Conservation (phyloP, 2,329 filamentous ascomycete species). For the Penicillium olsonii region DNA sequence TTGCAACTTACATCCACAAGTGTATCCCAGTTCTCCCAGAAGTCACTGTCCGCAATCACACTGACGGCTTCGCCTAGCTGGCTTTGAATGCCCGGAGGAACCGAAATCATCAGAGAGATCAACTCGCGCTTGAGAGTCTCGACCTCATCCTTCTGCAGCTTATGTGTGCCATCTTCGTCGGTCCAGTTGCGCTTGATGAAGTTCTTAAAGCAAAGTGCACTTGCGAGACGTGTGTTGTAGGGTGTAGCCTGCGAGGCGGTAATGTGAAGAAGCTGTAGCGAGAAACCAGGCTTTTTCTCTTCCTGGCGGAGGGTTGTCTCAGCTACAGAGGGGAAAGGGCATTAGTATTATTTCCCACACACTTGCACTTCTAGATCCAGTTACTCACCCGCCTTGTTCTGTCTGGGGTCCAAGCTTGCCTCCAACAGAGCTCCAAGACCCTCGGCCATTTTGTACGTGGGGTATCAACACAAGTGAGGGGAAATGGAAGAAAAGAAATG, state of each 20-base stretch:
- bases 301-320: slow-evolving; percentile 77
- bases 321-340: slow-evolving; percentile 55
- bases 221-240: slow-evolving; percentile 77
- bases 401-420: slow-evolving; percentile 82
- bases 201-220: slow-evolving; percentile 96
- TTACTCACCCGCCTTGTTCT: slow-evolving; percentile 81
- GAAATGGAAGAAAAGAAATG: slow-evolving; percentile 8
- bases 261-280: slow-evolving; percentile 83
- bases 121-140: slow-evolving; percentile 89
- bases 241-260: slow-evolving; percentile 74
- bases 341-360: neutral
- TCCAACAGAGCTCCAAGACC: slow-evolving; percentile 71
- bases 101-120: slow-evolving; percentile 93
- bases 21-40: slow-evolving; percentile 96
- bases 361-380: neutral
- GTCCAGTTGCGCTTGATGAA: slow-evolving; percentile 94
- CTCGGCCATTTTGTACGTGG: slow-evolving; percentile 57
- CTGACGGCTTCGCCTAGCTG: slow-evolving; percentile 97
- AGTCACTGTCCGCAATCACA: slow-evolving; percentile 96
- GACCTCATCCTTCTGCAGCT: slow-evolving; percentile 80
- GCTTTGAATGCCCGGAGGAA: slow-evolving; percentile 81
- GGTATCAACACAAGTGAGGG: slow-evolving; percentile 26
- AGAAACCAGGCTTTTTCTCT: slow-evolving; percentile 83
- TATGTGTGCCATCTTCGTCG: slow-evolving; percentile 93
- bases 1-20: slow-evolving; percentile 68